Evolutionary conservation across 2,329 filamentous ascomycete species (phyloP).

Genomic region (Aureobasidium sp.): DNA sequence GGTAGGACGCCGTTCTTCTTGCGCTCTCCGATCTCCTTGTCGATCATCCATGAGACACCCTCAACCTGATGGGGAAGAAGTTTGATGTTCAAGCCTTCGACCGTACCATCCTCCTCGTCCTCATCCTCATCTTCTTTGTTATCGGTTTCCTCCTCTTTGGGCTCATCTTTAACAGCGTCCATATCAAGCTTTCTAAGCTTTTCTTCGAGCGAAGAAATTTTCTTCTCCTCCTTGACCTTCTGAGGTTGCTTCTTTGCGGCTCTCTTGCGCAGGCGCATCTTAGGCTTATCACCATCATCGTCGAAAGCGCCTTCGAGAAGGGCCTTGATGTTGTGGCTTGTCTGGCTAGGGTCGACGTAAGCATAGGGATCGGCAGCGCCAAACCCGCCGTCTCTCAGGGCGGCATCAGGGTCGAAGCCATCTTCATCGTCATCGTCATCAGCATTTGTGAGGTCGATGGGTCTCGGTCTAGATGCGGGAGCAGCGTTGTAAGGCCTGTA

Average conservation of each 20-base stretch:
- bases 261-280: conserved; percentile 35
- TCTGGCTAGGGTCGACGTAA: conserved; percentile 64
- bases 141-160: conserved; percentile 29
- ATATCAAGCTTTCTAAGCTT: conserved; percentile 38
- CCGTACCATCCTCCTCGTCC: conserved; percentile 49
- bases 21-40: conserved; percentile 77
- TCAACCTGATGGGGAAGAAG: conserved; percentile 90
- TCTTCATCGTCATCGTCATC: conserved; percentile 33
- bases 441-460: conserved; percentile 41
- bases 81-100: conserved; percentile 79
- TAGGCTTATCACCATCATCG: conserved; percentile 54
- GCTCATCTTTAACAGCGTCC: conserved; percentile 41
- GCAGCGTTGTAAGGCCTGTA: conserved; percentile 42
- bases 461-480: conserved; percentile 22
- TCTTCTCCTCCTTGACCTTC: conserved; percentile 23
- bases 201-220: conserved; percentile 33
- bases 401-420: conserved; percentile 39
- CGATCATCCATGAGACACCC: conserved; percentile 89
- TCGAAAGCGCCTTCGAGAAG: conserved; percentile 76
- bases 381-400: conserved; percentile 40
- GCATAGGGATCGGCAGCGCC: conserved; percentile 46
- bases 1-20: conserved; percentile 72
- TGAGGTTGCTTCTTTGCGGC: conserved; percentile 29
- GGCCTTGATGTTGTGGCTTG: conserved; percentile 69
- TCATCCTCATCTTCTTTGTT: conserved; percentile 26